Percentiles rank a stretch among this genome's conserved stretches.
phyloP scores from a whole-genome alignment of 495 filamentous ascomycete genomes.

The Hapsidospora chrysogenum region DNA sequence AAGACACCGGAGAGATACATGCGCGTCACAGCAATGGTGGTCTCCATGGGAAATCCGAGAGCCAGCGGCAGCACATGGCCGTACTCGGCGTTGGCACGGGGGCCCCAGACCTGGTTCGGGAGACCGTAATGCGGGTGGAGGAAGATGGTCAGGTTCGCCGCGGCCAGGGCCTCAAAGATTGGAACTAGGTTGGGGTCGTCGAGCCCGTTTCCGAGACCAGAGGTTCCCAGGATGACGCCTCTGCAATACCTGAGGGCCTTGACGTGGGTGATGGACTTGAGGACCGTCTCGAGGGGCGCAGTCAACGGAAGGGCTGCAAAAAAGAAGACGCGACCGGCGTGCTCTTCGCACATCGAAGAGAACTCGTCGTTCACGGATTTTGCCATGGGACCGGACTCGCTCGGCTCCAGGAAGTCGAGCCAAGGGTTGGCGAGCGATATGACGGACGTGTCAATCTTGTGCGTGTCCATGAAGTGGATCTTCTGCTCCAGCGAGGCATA shows the following conservation, averaged over 20 bases:
- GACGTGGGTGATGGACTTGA: slow-evolving; percentile 47
- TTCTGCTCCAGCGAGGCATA: slow-evolving; percentile 60
- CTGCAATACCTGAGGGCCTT: slow-evolving; percentile 46
- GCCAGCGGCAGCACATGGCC: slow-evolving; percentile 81
- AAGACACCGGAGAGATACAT: slow-evolving; percentile 80
- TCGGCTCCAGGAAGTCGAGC: slow-evolving; percentile 66
- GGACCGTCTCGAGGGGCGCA: slow-evolving; percentile 39
- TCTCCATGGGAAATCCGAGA: slow-evolving; percentile 84
- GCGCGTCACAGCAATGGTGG: slow-evolving; percentile 74
- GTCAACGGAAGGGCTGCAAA: slow-evolving; percentile 73
- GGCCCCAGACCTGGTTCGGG: slow-evolving; percentile 61
- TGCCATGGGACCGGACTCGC: slow-evolving; percentile 45
- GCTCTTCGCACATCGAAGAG: slow-evolving; percentile 41
- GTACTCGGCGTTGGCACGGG: slow-evolving; percentile 44
- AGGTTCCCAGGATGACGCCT: slow-evolving; percentile 78
- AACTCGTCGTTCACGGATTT: slow-evolving; percentile 61
- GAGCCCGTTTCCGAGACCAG: slow-evolving; percentile 63
- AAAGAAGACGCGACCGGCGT: slow-evolving; percentile 50
- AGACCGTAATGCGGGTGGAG: slow-evolving; percentile 91
- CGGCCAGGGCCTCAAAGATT: slow-evolving; percentile 52
- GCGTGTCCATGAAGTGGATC: slow-evolving; percentile 71
- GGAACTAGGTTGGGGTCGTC: slow-evolving; percentile 60
- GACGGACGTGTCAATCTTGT: slow-evolving; percentile 66
- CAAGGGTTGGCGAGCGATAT: slow-evolving; percentile 90
- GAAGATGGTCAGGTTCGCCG: slow-evolving; percentile 50